phyloP scores from a whole-genome alignment of 2,329 filamentous ascomycete species.

The Exserohilum rostratum region DNA sequence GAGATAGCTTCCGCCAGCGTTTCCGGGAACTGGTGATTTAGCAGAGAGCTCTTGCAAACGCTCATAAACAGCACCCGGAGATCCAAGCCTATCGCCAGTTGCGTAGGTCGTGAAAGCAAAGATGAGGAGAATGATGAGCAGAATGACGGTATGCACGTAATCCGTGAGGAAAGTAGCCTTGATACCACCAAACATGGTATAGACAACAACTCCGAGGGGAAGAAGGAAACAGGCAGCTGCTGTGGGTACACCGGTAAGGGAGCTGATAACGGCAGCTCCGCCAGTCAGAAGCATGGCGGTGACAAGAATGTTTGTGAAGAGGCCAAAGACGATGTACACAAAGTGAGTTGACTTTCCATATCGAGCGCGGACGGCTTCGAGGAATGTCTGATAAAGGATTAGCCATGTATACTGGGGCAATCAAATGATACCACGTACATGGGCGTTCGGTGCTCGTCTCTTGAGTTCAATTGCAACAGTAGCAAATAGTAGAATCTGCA shows the following conservation, averaged over 20 bases:
- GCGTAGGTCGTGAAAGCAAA: constrained; percentile 85
- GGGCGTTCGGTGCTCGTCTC: constrained; percentile 41
- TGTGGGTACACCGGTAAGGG: constrained; percentile 68
- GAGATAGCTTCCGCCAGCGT: constrained; percentile 79
- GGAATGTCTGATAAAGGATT: constrained; percentile 67
- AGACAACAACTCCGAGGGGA: constrained; percentile 79
- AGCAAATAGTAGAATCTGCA: constrained; percentile 41
- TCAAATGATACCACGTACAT: constrained; percentile 20
- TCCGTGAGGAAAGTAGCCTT: constrained; percentile 76
- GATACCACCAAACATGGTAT: constrained; percentile 76
- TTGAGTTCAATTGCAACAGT: constrained; percentile 43
- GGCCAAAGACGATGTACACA: constrained; percentile 80
- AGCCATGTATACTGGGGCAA: neutral
- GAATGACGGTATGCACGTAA: constrained; percentile 83
- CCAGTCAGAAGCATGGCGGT: constrained; percentile 88
- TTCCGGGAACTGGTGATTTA: constrained; percentile 76
- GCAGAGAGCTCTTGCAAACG: constrained; percentile 71
- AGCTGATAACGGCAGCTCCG: constrained; percentile 69
- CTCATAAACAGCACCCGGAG: constrained; percentile 78
- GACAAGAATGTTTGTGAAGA: constrained; percentile 85
- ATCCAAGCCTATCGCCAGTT: constrained; percentile 73
- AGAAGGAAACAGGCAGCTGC: constrained; percentile 84
- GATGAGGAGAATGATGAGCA: constrained; percentile 82
- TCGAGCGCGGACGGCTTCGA: constrained; percentile 83
- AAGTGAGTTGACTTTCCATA: constrained; percentile 76